Conservation (phyloP, 805 yeast genomes). For the Grigorovia yakushimaensis region DNA sequence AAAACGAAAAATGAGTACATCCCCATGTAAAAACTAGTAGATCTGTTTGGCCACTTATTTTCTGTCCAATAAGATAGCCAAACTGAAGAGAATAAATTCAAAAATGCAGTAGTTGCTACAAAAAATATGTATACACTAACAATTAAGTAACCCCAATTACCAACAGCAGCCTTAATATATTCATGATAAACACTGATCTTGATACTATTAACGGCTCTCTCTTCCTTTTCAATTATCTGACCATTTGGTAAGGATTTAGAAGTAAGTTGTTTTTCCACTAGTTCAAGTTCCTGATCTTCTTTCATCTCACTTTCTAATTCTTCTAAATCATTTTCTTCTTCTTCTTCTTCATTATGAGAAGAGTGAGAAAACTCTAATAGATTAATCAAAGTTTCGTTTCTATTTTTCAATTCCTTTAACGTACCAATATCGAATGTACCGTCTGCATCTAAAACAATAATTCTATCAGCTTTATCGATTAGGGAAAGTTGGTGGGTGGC, state of each 20-base stretch:
- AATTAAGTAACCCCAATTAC: slow-evolving; percentile 27
- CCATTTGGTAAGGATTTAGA: slow-evolving; percentile 25
- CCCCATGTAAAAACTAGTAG: slow-evolving; percentile 64
- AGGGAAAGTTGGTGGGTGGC: slow-evolving; percentile 81
- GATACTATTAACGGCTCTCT: slow-evolving; percentile 49
- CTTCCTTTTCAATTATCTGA: slow-evolving; percentile 40
- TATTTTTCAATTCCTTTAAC: slow-evolving; percentile 38
- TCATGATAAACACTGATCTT: slow-evolving; percentile 38
- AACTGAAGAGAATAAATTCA: slow-evolving; percentile 28
- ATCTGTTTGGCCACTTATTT: slow-evolving; percentile 36
- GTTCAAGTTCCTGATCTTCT: slow-evolving; percentile 9
- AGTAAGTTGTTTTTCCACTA: slow-evolving; percentile 13
- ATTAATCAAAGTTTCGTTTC: slow-evolving; percentile 39
- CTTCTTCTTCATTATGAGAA: slow-evolving; percentile 23
- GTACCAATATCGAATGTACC: slow-evolving; percentile 60
- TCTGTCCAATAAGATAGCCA: slow-evolving; percentile 83
- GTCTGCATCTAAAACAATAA: slow-evolving; percentile 53
- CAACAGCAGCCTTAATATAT: slow-evolving; percentile 49
- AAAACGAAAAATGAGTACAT: slow-evolving; percentile 55
- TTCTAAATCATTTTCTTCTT: slow-evolving; percentile 7
- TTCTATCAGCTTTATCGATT: slow-evolving; percentile 56
- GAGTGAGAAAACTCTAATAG: slow-evolving; percentile 41
- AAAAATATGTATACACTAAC: slow-evolving; percentile 18
- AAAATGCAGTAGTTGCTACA: slow-evolving; percentile 23
- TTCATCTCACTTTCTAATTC: slow-evolving; percentile 2